Percentiles rank a stretch among this genome's conserved stretches.
Conservation (phyloP, 2,329 filamentous ascomycete genomes). For the Fusarium musae region DNA sequence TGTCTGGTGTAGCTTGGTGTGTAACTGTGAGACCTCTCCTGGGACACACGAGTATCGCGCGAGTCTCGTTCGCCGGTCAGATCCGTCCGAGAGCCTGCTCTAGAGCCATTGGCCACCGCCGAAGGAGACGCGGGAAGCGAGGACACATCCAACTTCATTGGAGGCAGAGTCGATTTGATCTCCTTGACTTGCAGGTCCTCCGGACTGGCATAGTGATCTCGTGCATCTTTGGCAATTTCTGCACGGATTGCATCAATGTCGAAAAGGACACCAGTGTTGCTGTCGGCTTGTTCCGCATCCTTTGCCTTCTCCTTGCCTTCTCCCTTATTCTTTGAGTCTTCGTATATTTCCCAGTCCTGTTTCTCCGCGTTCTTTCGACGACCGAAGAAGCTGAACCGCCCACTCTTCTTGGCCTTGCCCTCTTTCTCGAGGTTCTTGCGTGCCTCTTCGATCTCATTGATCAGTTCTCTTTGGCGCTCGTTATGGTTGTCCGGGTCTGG, state of each 20-base stretch:
- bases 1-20: slow-evolving; percentile 39
- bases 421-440: slow-evolving; percentile 86
- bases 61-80: slow-evolving; percentile 34
- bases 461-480: slow-evolving; percentile 88
- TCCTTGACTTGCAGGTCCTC: slow-evolving; percentile 75
- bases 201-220: slow-evolving; percentile 59
- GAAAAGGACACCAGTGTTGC: slow-evolving; percentile 79
- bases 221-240: slow-evolving; percentile 77
- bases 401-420: slow-evolving; percentile 70
- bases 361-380: slow-evolving; percentile 83
- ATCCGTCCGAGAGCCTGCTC: slow-evolving; percentile 31
- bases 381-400: slow-evolving; percentile 79
- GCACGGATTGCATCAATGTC: slow-evolving; percentile 94
- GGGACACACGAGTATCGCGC: slow-evolving; percentile 39
- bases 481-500: slow-evolving; percentile 94
- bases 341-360: slow-evolving; percentile 94
- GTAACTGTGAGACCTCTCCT: slow-evolving; percentile 38
- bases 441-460: slow-evolving; percentile 96
- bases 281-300: slow-evolving; percentile 53
- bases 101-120: slow-evolving; percentile 33
- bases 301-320: slow-evolving; percentile 45
- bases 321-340: slow-evolving; percentile 67
- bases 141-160: slow-evolving; percentile 80
- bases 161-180: slow-evolving; percentile 86
- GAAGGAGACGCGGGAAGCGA: slow-evolving; percentile 44